Percentiles rank a stretch among this genome's conserved stretches.
Evolutionary conservation across 2,329 filamentous ascomycete species (phyloP).

Genomic region (Colletotrichum zoysiae): DNA sequence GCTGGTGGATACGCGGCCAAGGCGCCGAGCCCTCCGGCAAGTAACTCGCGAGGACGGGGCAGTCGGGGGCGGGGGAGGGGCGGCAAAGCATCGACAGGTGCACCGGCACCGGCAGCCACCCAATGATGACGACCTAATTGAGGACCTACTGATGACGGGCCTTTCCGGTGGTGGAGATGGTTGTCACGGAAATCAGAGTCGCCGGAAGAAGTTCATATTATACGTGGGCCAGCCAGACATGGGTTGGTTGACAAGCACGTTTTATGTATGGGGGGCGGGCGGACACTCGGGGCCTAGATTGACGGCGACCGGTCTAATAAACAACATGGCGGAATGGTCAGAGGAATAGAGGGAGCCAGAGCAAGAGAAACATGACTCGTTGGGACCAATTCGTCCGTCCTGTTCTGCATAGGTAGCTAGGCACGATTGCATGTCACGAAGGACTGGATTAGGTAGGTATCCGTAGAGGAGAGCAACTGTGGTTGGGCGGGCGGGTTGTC

Average conservation of each 20-base stretch:
- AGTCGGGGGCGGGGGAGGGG: conserved; percentile 33
- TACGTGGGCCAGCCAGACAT: conserved; percentile 7
- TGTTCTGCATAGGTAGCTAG: neutral
- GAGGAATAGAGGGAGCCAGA: neutral
- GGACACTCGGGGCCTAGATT: neutral
- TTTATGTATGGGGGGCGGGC: neutral
- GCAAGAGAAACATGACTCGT: neutral
- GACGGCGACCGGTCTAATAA: conserved; percentile 1
- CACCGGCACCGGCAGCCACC: conserved; percentile 14
- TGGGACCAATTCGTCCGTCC: neutral
- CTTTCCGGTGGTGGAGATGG: neutral
- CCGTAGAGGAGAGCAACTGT: neutral
- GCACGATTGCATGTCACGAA: neutral
- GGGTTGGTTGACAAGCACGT: neutral
- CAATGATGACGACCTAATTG: neutral
- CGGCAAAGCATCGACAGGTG: conserved; percentile 30
- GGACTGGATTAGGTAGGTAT: neutral
- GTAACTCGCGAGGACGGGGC: conserved; percentile 27
- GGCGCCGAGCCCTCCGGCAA: conserved; percentile 16
- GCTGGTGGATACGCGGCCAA: conserved; percentile 11
- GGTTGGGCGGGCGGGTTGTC: neutral
- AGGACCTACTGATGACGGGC: neutral
- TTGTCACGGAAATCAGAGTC: conserved; percentile 1
- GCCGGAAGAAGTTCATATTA: conserved; percentile 1
- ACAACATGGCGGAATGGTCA: neutral